Conservation (phyloP, 108 stramenopile genomes). For the Nitzschia sp. region DNA sequence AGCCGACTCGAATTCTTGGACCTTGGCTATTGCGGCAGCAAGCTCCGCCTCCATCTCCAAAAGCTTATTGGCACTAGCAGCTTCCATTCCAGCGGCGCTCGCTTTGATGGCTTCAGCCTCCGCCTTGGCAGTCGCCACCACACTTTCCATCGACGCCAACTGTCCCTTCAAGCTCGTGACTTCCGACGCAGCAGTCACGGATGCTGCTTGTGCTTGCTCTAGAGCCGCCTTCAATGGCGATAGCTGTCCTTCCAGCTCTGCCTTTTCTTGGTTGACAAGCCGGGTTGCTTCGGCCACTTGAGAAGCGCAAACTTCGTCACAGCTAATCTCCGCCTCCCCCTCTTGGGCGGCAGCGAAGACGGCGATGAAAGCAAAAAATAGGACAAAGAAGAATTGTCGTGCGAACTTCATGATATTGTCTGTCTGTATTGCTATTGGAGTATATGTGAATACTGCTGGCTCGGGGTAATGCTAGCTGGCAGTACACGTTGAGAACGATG, state of each 20-base stretch:
- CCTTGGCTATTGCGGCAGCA: background rate
- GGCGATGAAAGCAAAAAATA: background rate
- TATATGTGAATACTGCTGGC: too few species aligned
- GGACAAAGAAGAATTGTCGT: background rate
- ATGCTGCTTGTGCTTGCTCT: conserved; percentile 13
- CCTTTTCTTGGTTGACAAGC: background rate
- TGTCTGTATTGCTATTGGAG: too few species aligned
- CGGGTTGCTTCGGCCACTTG: conserved; percentile 19
- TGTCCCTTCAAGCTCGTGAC: background rate
- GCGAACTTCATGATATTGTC: conserved; percentile 18
- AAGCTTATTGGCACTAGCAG: background rate
- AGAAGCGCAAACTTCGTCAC: conserved; percentile 16
- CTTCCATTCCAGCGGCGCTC: background rate
- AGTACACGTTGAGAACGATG: too few species aligned
- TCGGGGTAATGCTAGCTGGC: too few species aligned
- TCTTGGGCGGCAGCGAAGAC: conserved; percentile 1
- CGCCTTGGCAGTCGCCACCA: conserved; percentile 10
- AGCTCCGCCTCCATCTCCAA: background rate
- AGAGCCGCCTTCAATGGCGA: background rate
- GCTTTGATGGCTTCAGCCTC: background rate
- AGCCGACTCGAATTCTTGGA: conserved; percentile 3
- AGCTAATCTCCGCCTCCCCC: background rate
- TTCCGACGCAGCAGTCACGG: conserved; percentile 4
- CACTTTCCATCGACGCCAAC: conserved; percentile 2
- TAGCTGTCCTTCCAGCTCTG: conserved; percentile 2